Base-by-base conservation (phyloP, 2,329 filamentous ascomycete genomes). In the Microcyclosporella mali region DNA sequence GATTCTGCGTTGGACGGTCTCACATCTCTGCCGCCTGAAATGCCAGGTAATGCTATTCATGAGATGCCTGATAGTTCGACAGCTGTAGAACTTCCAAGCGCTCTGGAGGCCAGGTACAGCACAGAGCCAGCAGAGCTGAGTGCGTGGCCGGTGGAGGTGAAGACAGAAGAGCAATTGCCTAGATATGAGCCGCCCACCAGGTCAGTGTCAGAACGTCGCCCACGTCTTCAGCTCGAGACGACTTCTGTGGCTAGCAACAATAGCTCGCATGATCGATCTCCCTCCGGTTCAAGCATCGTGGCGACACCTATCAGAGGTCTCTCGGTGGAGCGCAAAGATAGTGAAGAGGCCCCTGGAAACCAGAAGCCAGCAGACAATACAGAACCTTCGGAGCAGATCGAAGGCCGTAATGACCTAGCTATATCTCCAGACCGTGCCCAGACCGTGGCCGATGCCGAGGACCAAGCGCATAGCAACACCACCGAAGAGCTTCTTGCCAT, bases 1-100 rank as follows among this genome's bases (percentile, higher is more conserved):
- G 10, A 32, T n/a, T 29, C 18, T 18, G 6, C 16, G 18, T 6
- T 19, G 33, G 40, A 38, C 30, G 40, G 17, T 14, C 17, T 32
- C 17, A 14, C 10, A 3, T 18, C 34, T 9, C 11, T 31, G 8
- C 15, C 37, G 27, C 21, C 25, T 21, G 43, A 46, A 36, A 33
- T 49, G 15, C 33, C 33, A 11, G 39, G 21, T 6, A 37, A 46
- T 14, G 37, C 40, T 33, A 40, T 49, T n/a, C 33, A 39, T 34
- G 47, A 46, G 34, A 37, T 47, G n/a, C 27, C 43, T 6, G 47
- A 46, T 30, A 42, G 14, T 10, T 43, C 36, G 9, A 14, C 27
- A 3, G 17, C 28, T 25, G 37, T 36, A 10, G 44, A 50, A 30
- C 33, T 47, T 12, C 14, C 40, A 16, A 38, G n/a, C 6, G 31